Evolutionary conservation across 805 yeast genomes (phyloP), one percentile per base, ranked within the genome.

Genomic region (Yamadazyma endophytica): DNA sequence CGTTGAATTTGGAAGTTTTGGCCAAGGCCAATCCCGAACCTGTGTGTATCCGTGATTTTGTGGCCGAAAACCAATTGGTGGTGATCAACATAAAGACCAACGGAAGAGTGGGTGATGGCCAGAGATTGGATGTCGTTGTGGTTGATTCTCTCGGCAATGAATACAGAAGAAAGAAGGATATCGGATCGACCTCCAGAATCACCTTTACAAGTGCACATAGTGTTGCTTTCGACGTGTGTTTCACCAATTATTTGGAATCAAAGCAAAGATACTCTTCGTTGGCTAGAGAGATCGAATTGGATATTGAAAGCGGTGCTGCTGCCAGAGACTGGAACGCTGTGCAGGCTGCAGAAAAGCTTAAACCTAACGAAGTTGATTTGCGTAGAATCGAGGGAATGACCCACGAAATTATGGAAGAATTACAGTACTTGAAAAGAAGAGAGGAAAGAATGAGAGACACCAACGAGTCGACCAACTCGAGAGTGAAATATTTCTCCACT

Each of bases 311-410:
- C 40, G 98, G 98, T 26, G 85, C 97, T 31, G 85, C 88, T 49
- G 98, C 97, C 24, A 82, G 97, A 61, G 97, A 92, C 64, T 92
- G 97, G 97, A 87, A 88, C 54, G 86, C 88, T 15, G 69, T 89
- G 41, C 96, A 89, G 67, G 89, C 95, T 28, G 75, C 83, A 26
- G 97, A 92, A 60, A 86, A 87, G 56, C 78, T 92, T 58, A 85
- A 83, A 62, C 97, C 98, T 4, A 77, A 82, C 30, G 98, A 92
- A 62, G 79, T 89, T 35, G 94, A 86, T 49, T 71, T 92, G 56
- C 82, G 92, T 60, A 80, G 82, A 56, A 72, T 90, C 36, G 90
- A 87, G 58, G 96, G 84, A 54, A 61, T 86, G 61, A 76, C 94
- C 29, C 82, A 77, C 45, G 97, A 92, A 66, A 75, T 92, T 49